Conservation (phyloP, 805 yeast species). For the Saccharomycopsis amapae region DNA sequence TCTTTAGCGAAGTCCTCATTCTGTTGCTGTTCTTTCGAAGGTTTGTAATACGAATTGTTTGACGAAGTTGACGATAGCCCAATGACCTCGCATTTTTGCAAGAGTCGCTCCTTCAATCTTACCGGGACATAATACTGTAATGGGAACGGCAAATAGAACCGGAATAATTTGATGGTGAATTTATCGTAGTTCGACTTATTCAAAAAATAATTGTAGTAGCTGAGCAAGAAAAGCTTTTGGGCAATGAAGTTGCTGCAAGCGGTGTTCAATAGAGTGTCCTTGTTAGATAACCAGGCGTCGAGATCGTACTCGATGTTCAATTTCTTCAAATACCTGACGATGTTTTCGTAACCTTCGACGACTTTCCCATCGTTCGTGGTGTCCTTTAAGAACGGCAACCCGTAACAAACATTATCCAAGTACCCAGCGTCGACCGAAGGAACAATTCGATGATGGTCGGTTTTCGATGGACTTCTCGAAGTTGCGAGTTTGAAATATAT, state of each 20-base stretch:
- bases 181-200: constrained; percentile 52
- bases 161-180: constrained; percentile 50
- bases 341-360: constrained; percentile 13
- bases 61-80: constrained; percentile 1
- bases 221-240: constrained; percentile 8
- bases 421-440: constrained; percentile 6
- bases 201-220: constrained; percentile 31
- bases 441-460: not conserved
- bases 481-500: constrained; percentile 11
- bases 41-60: not conserved
- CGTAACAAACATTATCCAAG: constrained; percentile 4
- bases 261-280: constrained; percentile 4
- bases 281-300: constrained; percentile 2
- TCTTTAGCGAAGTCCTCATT: constrained; percentile 3
- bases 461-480: not conserved
- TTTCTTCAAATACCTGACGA: constrained; percentile 12
- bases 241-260: constrained; percentile 11
- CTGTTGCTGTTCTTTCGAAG: not conserved
- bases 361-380: not conserved
- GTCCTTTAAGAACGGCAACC: constrained; percentile 17
- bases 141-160: constrained; percentile 56
- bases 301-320: constrained; percentile 1
- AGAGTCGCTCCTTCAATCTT: not conserved
- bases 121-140: constrained; percentile 67
- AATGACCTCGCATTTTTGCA: constrained; percentile 4